Base-by-base conservation (phyloP, 305 asterid species). In the Petunia hybrid region DNA sequence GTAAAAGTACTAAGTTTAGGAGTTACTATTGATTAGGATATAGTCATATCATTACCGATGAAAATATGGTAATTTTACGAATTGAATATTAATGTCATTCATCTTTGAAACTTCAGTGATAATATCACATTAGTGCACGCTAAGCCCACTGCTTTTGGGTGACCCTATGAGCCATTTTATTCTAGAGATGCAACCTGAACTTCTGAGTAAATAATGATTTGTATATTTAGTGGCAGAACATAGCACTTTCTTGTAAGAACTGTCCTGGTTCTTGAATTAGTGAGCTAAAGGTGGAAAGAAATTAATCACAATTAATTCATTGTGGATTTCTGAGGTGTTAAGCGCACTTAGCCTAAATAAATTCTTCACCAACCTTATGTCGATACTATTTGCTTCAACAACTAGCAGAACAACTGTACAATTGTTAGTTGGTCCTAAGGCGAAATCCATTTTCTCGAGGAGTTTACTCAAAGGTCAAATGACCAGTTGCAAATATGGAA, bases 281-380 rank as follows among this genome's bases (percentile, higher is more conserved):
- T 36, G 42, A 62, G n/a, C 42, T 62, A 62, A 62, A 62, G 36
- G 68, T 62, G 68, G 68, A 62, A 35, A 42, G 5, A 62, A 53
- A 22, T 22, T 22, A 61, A 62, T 16, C 48, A 41, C 53, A 67
- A 43, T 69, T 67, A 67, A 43, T 69, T 8, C 40, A 69, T 67
- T 71, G 62, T 71, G 78, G 78, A 71, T 35, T 5, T 71, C 78
- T 61, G 48, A 71, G 36, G 78, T 48, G 62, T 71, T 71, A 10
- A 71, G 61, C 62, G 61, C 62, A 71, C 61, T 71, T 31, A 5
- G 61, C 3, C 78, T 48, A 48, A 9, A 5, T 48, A 6, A 69
- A 46, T 71, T 71, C 77, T 48, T 48, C 43, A 48, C 77, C 61
- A 31, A 48, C 61, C 6, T 31, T 31, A 6, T 22, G 76, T 22